These are phyloP conservation scores for Chlorella sp. DNA, from an alignment of 139 green algal species.

Conservation along the genomic window DNA sequence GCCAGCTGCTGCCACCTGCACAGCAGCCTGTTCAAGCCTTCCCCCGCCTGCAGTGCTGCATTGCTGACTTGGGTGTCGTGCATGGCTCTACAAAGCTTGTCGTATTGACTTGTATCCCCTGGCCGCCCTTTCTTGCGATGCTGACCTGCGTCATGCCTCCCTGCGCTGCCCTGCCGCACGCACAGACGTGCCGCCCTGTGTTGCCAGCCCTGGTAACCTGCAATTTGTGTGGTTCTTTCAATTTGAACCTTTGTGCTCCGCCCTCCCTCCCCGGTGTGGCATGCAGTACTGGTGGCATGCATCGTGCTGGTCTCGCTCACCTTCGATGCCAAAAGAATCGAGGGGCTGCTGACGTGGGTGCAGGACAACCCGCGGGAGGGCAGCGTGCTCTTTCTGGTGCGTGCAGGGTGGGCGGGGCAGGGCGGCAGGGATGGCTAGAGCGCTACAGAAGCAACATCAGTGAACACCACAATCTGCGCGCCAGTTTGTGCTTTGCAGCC, in stretches of 20 bases:
- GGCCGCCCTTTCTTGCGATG: not conserved
- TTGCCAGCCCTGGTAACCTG: too few relatives aligned
- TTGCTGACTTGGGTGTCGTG: too few relatives aligned
- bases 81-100: too few relatives aligned
- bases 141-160: too few relatives aligned
- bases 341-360: conserved; percentile 47
- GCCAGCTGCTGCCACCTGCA: too few relatives aligned
- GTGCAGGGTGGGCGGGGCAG: not conserved
- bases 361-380: conserved; percentile 47
- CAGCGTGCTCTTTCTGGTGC: conserved; percentile 33
- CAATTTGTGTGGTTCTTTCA: not conserved
- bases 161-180: not conserved
- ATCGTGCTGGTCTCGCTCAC: conserved; percentile 28
- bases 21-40: too few relatives aligned
- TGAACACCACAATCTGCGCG: too few relatives aligned
- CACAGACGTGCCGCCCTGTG: not conserved
- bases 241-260: not conserved
- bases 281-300: conserved; percentile 24
- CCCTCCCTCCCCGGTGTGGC: too few relatives aligned
- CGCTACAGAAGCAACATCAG: not conserved
- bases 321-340: conserved; percentile 42
- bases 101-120: too few relatives aligned
- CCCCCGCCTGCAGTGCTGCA: too few relatives aligned
- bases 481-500: too few relatives aligned
- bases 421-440: not conserved